phyloP scores from a whole-genome alignment of 495 filamentous ascomycete genomes.

The Astrothelium macrocarpum region DNA sequence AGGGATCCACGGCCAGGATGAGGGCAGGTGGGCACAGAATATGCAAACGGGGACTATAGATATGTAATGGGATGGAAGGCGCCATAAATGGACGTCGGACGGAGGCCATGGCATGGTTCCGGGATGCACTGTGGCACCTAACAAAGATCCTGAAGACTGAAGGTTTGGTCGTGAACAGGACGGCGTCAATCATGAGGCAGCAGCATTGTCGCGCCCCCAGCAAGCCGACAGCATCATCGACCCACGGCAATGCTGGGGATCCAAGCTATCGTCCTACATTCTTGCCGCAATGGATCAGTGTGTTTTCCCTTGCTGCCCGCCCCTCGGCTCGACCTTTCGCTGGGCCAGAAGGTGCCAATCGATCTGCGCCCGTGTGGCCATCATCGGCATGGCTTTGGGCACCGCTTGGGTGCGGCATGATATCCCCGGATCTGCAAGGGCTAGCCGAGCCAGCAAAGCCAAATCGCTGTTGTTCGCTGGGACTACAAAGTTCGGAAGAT shows the following conservation, averaged over 20 bases:
- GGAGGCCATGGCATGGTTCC: background rate
- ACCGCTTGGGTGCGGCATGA: background rate
- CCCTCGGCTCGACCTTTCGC: background rate
- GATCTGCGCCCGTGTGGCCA: background rate
- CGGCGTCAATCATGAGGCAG: background rate
- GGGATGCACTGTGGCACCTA: background rate
- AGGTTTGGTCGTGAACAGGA: background rate
- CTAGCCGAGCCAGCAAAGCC: background rate
- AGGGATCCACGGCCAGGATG: background rate
- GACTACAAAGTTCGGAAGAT: background rate
- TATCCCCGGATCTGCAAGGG: constrained; percentile 3
- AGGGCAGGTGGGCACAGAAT: background rate
- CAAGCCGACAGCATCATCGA: background rate
- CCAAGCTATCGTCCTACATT: background rate
- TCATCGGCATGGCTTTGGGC: background rate
- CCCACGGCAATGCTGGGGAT: background rate
- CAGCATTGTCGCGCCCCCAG: background rate
- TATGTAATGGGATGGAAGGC: background rate
- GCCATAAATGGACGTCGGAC: background rate
- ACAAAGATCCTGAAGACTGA: background rate
- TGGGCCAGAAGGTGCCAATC: background rate
- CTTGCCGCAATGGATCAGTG: too few relatives aligned
- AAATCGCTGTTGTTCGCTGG: background rate
- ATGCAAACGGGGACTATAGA: background rate
- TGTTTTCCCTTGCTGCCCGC: background rate